Evolutionary conservation across 2,329 filamentous ascomycete genomes (phyloP).

Genomic region (Colletotrichum theobromicola): DNA sequence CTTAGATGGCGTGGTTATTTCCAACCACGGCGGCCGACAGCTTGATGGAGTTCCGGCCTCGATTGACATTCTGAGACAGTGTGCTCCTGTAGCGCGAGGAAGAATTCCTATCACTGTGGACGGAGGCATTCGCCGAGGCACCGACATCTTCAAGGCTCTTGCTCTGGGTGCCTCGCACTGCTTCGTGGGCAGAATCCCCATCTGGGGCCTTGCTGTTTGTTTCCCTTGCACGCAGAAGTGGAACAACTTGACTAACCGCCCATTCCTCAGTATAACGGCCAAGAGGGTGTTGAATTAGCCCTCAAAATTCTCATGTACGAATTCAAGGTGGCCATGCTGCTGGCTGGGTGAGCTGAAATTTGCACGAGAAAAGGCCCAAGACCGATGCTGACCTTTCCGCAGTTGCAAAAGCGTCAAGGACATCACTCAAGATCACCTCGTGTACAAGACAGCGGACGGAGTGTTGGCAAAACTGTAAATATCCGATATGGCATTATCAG

Average conservation of each 20-base stretch:
- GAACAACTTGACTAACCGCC: background rate
- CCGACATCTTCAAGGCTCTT: constrained; percentile 60
- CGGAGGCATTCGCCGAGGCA: constrained; percentile 57
- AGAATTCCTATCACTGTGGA: constrained; percentile 59
- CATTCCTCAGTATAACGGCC: constrained; percentile 25
- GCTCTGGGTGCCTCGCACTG: constrained; percentile 47
- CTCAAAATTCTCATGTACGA: constrained; percentile 46
- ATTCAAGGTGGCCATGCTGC: constrained; percentile 30
- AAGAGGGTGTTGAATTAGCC: constrained; percentile 43
- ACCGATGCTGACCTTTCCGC: constrained; percentile 3
- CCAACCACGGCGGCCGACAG: constrained; percentile 71
- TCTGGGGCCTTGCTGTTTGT: constrained; percentile 9
- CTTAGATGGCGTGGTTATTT: constrained; percentile 71
- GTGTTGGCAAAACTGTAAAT: constrained; percentile 17
- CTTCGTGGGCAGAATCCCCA: constrained; percentile 5
- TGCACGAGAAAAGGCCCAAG: background rate
- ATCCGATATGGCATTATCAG: no score
- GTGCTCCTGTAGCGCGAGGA: constrained; percentile 17
- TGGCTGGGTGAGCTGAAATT: constrained; percentile 5
- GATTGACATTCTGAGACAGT: constrained; percentile 54
- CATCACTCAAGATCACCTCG: constrained; percentile 16
- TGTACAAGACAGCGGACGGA: constrained; percentile 11
- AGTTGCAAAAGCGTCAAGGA: constrained; percentile 16
- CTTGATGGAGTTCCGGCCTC: constrained; percentile 44
- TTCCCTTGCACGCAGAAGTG: background rate